Percentiles rank a stretch among this genome's conserved stretches.
Conservation (phyloP, 192 early-diverging fungal genomes). For the Backusella australiensis region DNA sequence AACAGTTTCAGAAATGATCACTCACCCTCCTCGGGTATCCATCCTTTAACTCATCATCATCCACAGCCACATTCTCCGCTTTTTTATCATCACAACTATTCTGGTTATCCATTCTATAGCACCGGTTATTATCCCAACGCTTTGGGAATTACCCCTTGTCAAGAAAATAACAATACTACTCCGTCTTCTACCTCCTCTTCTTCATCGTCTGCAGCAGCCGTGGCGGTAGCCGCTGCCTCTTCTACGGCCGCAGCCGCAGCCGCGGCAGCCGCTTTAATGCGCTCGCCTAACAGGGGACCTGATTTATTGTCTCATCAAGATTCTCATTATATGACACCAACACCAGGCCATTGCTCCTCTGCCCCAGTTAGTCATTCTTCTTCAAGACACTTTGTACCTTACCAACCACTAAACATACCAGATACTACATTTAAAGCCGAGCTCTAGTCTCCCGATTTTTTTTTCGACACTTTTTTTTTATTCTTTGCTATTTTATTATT, state of each 20-base stretch:
- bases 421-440: constrained; percentile 13
- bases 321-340: not conserved
- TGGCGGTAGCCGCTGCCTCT: not conserved
- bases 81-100: constrained; percentile 9
- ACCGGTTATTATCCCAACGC: constrained; percentile 16
- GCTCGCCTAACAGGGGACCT: constrained; percentile 5
- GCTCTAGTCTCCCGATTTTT: not conserved
- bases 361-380: not conserved
- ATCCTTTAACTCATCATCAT: constrained; percentile 10
- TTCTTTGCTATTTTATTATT: not conserved
- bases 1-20: constrained; percentile 1
- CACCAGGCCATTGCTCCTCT: not conserved
- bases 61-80: constrained; percentile 15
- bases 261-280: constrained; percentile 6
- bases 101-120: constrained; percentile 12
- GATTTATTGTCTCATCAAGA: constrained; percentile 14
- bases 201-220: not conserved
- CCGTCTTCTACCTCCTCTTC: not conserved
- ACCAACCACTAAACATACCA: not conserved
- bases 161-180: constrained; percentile 11
- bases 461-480: not conserved
- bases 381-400: constrained; percentile 15
- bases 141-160: constrained; percentile 14
- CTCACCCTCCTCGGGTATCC: not conserved
- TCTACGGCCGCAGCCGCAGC: not conserved